Conservation (phyloP, 768 basidiomycete genomes). For the Neoboletus brunneissimus region DNA sequence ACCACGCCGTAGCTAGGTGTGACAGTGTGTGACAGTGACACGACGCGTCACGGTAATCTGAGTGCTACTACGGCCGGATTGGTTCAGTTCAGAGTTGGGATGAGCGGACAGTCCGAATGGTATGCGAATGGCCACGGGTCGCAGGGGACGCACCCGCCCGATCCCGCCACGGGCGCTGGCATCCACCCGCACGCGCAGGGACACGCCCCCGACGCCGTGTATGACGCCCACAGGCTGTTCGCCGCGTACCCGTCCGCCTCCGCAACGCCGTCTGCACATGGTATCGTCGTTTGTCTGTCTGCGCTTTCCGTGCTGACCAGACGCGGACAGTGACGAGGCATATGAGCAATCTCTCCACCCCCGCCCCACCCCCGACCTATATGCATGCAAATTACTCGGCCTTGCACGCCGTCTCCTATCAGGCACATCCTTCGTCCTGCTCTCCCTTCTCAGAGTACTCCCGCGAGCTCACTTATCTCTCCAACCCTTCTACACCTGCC, state of each 20-base stretch:
- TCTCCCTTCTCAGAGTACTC: constrained; percentile 70
- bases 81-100: constrained; percentile 12
- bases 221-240: constrained; percentile 65
- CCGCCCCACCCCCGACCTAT: constrained; percentile 61
- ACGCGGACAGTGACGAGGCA: constrained; percentile 59
- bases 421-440: constrained; percentile 35
- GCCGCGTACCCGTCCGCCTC: constrained; percentile 73
- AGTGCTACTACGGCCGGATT: not conserved
- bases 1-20: constrained; percentile 18
- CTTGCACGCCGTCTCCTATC: constrained; percentile 27
- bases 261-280: constrained; percentile 73
- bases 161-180: constrained; percentile 1
- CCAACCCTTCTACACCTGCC: constrained; percentile 42
- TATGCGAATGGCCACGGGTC: constrained; percentile 19
- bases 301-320: constrained; percentile 18
- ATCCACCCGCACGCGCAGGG: constrained; percentile 10
- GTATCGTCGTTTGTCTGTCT: constrained; percentile 35
- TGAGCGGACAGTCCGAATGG: constrained; percentile 29
- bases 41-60: constrained; percentile 13
- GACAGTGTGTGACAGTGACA: constrained; percentile 19
- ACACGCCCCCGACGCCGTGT: constrained; percentile 48
- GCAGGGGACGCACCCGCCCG: constrained; percentile 14
- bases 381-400: constrained; percentile 45
- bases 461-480: constrained; percentile 55
- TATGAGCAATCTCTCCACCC: constrained; percentile 55